These are phyloP conservation scores for Podila epigama DNA, from an alignment of 192 early-diverging fungal genomes.

Conservation along the genomic window DNA sequence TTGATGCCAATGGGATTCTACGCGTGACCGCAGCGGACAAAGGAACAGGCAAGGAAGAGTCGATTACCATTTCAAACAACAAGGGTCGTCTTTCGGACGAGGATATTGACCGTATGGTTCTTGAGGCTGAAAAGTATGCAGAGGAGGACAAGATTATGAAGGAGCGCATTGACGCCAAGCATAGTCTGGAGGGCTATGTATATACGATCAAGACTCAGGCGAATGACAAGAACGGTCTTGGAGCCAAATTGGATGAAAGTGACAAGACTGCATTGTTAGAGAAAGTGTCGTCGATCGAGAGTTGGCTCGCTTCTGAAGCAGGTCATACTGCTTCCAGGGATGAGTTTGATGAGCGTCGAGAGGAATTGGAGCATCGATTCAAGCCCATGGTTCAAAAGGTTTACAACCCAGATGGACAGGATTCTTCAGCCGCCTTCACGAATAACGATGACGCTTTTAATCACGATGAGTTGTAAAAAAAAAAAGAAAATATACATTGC, in stretches of 20 bases:
- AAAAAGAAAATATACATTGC: too few species aligned
- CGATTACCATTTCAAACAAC: conserved; percentile 93
- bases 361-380: conserved; percentile 86
- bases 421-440: conserved; percentile 38
- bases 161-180: conserved; percentile 85
- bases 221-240: conserved; percentile 78
- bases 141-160: conserved; percentile 82
- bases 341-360: conserved; percentile 92
- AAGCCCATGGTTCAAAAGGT: conserved; percentile 91
- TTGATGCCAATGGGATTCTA: conserved; percentile 88
- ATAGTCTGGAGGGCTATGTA: conserved; percentile 85
- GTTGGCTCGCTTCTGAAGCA: conserved; percentile 82
- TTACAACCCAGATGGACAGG: conserved; percentile 65
- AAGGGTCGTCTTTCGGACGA: conserved; percentile 89
- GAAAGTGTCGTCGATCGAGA: conserved; percentile 66
- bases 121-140: conserved; percentile 88
- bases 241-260: conserved; percentile 79
- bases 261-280: conserved; percentile 86
- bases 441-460: conserved; percentile 46
- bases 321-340: conserved; percentile 89
- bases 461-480: conserved; percentile 69
- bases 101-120: conserved; percentile 94
- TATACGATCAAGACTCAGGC: conserved; percentile 86
- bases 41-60: conserved; percentile 91
- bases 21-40: conserved; percentile 89